Base-by-base conservation (phyloP, 768 basidiomycete species). In the Macrocybe gigantea region DNA sequence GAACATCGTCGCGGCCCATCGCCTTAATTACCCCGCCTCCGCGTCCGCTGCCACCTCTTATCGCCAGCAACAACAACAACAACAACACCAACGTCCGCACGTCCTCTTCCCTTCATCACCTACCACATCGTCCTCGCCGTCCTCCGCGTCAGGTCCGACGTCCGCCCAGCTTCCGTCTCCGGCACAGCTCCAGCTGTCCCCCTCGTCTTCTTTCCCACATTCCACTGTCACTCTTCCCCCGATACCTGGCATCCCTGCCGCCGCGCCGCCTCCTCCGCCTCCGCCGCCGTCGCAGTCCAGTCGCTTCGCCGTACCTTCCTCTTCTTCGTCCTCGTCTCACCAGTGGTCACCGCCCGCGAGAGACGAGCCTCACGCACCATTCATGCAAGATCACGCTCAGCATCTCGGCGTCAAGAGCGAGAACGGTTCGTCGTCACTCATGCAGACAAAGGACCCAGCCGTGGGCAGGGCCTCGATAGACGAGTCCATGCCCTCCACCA, bases 401-500 rank as follows among this genome's bases (percentile, higher is more conserved):
- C 50, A 52, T 41, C 54, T 45, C 12, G 33, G 53, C 44, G 49
- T 63, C 37, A 67, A 67, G 49, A 51, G 53, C n/a, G 65, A 66
- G 41, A 37, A 53, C 2, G 15, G 34, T 5, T 34, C 34, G 11
- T 47, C 14, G 6, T 22, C 38, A 7, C 9, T 7, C 7, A 54
- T 52, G 50, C 50, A 54, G 13, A 32, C 48, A 34, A 47, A 45
- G 41, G 45, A 47, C 33, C 8, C 43, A n/a, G 41, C 13, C 29
- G 44, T 33, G 6, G 35, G 30, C 22, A 44, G 52, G n/a, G 44
- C 55, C 1, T 49, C 59, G 9, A 53, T 61, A 22, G 88, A 90
- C 49, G 88, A 90, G 59, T 72, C 74, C 48, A 85, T 90, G 87
- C 85, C 89, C 1, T 80, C 85, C n/a, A 88, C 93, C 32, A 85